Conservation (phyloP, 164 flowering plant species). For the Liquidambar formosana region DNA sequence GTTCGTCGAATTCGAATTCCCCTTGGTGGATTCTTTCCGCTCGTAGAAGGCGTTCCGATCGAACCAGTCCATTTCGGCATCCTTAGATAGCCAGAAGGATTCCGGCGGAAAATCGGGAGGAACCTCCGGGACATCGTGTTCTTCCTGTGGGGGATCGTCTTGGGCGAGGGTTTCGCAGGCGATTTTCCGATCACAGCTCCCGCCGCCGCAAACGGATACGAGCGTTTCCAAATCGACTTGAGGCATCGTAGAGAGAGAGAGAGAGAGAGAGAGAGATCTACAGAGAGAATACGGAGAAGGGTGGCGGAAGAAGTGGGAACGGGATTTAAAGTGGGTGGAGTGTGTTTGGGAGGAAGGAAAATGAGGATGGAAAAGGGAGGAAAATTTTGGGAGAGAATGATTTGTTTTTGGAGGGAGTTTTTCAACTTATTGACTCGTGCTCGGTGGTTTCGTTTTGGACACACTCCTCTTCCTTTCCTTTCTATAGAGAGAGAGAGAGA, state of each 20-base stretch:
- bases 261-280: slow-evolving; percentile 15
- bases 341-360: too few species aligned
- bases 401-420: slow-evolving; percentile 18
- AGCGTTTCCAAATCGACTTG: slow-evolving; percentile 63
- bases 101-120: slow-evolving; percentile 65
- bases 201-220: slow-evolving; percentile 45
- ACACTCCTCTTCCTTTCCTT: background rate
- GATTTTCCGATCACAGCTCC: slow-evolving; percentile 43
- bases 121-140: background rate
- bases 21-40: slow-evolving; percentile 61
- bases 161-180: slow-evolving; percentile 55
- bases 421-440: slow-evolving; percentile 25
- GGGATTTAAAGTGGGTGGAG: background rate
- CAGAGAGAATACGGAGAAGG: background rate
- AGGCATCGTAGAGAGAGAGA: slow-evolving; percentile 37
- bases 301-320: background rate
- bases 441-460: background rate
- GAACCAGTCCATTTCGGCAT: slow-evolving; percentile 77
- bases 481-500: background rate
- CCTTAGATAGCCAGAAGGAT: slow-evolving; percentile 73
- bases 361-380: background rate
- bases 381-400: background rate
- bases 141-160: slow-evolving; percentile 5
- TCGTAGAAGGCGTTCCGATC: slow-evolving; percentile 63
- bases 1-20: slow-evolving; percentile 28